These are phyloP conservation scores for Lentinula boryana DNA, from an alignment of 768 basidiomycete genomes.

Conservation along the genomic window DNA sequence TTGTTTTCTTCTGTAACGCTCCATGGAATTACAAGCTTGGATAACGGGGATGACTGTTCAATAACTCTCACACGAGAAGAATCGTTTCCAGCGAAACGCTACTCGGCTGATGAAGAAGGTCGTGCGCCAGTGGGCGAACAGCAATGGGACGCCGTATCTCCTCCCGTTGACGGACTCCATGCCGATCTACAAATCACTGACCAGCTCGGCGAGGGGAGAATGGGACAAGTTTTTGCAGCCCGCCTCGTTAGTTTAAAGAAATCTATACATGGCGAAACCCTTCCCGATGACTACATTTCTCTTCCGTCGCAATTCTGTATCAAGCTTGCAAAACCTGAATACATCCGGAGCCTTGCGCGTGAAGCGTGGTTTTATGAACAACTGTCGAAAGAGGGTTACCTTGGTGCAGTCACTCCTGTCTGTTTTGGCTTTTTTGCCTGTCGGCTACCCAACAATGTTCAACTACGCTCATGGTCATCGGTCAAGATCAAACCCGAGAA, in stretches of 20 bases:
- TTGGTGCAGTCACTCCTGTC: neutral
- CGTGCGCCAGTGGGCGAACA: conserved; percentile 23
- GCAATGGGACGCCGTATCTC: conserved; percentile 4
- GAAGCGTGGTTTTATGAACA: neutral
- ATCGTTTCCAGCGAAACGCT: neutral
- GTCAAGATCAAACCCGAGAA: neutral
- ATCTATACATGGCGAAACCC: too few relatives aligned
- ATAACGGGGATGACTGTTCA: too few relatives aligned
- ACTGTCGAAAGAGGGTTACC: neutral
- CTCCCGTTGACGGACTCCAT: neutral
- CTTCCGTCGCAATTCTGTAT: neutral
- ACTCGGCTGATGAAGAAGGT: neutral
- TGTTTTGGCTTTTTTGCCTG: neutral
- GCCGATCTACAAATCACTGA: neutral
- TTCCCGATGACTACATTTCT: too few relatives aligned
- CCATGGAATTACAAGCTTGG: too few relatives aligned
- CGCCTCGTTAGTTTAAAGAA: too few relatives aligned
- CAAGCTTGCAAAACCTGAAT: neutral
- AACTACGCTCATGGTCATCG: neutral
- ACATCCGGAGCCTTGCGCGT: neutral
- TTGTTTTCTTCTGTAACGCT: too few relatives aligned
- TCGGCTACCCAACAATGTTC: neutral
- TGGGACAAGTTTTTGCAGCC: too few relatives aligned
- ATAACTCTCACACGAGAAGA: neutral
- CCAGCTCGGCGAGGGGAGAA: too few relatives aligned